Evolutionary conservation across 2,329 filamentous ascomycete species (phyloP), one percentile per base, ranked within the genome.

Genomic region (Curvularia eragrostidis): DNA sequence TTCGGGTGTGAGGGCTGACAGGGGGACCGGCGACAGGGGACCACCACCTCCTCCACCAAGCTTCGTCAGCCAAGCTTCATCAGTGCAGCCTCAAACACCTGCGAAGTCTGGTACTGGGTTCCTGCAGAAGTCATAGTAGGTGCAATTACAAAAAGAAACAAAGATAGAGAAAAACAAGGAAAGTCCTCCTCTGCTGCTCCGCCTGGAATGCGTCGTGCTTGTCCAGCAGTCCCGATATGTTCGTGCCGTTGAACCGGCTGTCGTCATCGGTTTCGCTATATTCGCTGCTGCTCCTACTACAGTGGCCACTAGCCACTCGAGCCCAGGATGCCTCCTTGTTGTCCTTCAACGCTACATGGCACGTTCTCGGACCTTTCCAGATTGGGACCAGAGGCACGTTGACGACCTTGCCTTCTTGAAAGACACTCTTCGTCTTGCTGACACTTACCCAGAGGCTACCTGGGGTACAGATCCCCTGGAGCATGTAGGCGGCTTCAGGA

Each of bases 391-490:
- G 84, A 82, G 84, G 84, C 82, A 79, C 67, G 79, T 58, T 18
- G 19, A 48, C 43, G 18, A 18, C 12, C 39, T 18, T 6, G 24
- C 19, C 49, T 46, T 32, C 51, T 23, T 26, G n/a, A 43, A 48
- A 44, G 26, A 44, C 23, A 19, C n/a, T 1, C 26, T 10, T 4
- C 19, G 13, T 15, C 36, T 59, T 59, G 44, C 62, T 74, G 44
- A 69, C 54, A 34, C 18, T 39, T 23, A 1, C 44, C 28, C 56
- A 85, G 85, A 87, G 74, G 82, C 82, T 21, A 75, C 82, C 24
- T 87, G 84, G 84, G 84, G 84, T 38, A 80, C 84, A 30, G 85
- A 87, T 74, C 85, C 84, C 36, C 75, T 87, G 39, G 84, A 86
- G 62, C 73, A 71, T 52, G 62, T 78, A 52, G 84, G 84, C 41